Evolutionary conservation across 371 early-diverging fungal species (phyloP).

Genomic region (Quaeritorhiza haematococci): DNA sequence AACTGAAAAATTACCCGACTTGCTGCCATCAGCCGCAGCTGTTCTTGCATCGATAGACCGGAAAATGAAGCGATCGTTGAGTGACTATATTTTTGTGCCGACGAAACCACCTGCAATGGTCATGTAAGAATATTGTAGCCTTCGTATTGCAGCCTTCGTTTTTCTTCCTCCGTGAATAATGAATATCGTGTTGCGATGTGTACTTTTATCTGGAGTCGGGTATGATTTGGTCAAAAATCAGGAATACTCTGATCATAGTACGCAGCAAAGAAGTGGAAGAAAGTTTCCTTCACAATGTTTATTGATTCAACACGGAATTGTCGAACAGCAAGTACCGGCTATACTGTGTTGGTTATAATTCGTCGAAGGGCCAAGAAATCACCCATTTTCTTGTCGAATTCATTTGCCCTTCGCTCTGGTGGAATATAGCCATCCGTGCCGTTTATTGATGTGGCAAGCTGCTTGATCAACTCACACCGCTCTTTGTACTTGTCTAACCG

Average conservation of each 20-base stretch:
- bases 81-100: constrained; percentile 26
- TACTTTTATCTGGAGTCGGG: no score
- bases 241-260: neutral
- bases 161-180: no score
- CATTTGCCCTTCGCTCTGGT: neutral
- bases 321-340: no score
- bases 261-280: no score
- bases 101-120: constrained; percentile 20
- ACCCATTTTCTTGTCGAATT: constrained; percentile 11
- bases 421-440: no score
- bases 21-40: neutral
- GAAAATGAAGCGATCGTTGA: constrained; percentile 14
- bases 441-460: no score
- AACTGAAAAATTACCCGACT: neutral
- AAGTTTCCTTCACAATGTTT: no score
- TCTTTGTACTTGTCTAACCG: constrained; percentile 28
- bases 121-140: no score
- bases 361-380: constrained; percentile 7
- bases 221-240: neutral
- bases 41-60: neutral
- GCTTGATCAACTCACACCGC: constrained; percentile 28
- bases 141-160: no score
- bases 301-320: no score
- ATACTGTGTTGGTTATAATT: neutral
- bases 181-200: no score